phyloP scores from a whole-genome alignment of 495 filamentous ascomycete species.

The Lineolata rhizophorae region DNA sequence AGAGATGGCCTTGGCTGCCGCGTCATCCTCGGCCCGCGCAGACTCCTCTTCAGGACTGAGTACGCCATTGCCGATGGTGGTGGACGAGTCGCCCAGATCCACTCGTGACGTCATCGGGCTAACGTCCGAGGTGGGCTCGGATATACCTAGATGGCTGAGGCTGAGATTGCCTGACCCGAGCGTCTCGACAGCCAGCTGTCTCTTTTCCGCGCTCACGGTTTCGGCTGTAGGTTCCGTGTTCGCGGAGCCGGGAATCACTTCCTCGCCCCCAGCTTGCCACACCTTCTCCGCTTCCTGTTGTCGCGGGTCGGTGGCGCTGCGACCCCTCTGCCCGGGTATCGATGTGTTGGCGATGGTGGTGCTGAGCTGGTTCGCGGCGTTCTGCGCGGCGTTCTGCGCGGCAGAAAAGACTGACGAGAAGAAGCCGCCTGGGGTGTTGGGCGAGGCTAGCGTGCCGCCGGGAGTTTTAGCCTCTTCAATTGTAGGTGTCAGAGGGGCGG shows the following conservation, averaged over 20 bases:
- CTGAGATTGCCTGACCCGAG: constrained; percentile 75
- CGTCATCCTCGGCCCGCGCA: constrained; percentile 32
- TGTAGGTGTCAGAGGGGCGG: constrained; percentile 48
- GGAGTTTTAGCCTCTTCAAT: constrained; percentile 35
- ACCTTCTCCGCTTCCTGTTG: constrained; percentile 20
- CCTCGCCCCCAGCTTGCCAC: constrained; percentile 11
- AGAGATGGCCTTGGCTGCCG: constrained; percentile 35
- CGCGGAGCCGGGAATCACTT: constrained; percentile 14
- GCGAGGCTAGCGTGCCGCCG: constrained; percentile 17
- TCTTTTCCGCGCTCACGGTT: constrained; percentile 17
- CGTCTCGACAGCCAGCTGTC: constrained; percentile 55
- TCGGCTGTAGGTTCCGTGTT: constrained; percentile 1
- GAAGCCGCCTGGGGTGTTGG: constrained; percentile 38
- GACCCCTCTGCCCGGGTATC: constrained; percentile 12
- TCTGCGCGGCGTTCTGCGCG: constrained; percentile 93
- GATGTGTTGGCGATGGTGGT: constrained; percentile 53
- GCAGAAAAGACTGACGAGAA: constrained; percentile 86
- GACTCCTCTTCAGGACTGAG: constrained; percentile 27
- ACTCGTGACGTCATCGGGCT: constrained; percentile 21
- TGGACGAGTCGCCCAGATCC: constrained; percentile 2
- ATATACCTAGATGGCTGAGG: constrained; percentile 58
- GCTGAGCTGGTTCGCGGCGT: constrained; percentile 68
- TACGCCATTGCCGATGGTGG: constrained; percentile 19
- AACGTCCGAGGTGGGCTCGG: constrained; percentile 19
- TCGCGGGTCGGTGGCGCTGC: constrained; percentile 20